phyloP scores from a whole-genome alignment of 2,329 filamentous ascomycete genomes.

The Cercospora janseana region DNA sequence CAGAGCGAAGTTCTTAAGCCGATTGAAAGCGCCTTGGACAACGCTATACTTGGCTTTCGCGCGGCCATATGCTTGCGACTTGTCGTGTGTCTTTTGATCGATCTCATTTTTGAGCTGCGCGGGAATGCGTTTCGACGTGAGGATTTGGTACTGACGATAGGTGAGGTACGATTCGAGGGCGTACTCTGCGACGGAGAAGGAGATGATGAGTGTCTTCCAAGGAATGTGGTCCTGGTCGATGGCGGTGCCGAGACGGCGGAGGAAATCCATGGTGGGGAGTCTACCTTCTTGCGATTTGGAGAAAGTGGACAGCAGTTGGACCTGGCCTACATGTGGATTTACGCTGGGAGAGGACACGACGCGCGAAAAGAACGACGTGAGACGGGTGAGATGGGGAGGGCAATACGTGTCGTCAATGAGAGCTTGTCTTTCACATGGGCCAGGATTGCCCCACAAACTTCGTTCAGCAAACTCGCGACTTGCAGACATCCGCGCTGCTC shows the following conservation, averaged over 20 bases:
- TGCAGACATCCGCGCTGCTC: not conserved
- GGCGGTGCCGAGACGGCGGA: conserved; percentile 70
- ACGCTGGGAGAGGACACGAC: not conserved
- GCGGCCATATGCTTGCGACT: conserved; percentile 79
- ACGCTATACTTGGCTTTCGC: conserved; percentile 91
- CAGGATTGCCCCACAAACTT: conserved; percentile 1
- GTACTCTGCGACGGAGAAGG: conserved; percentile 90
- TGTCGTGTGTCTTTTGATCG: conserved; percentile 85
- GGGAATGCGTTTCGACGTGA: conserved; percentile 76
- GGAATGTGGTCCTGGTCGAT: conserved; percentile 92
- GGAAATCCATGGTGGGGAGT: conserved; percentile 35
- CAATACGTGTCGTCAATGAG: conserved; percentile 7
- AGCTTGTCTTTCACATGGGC: conserved; percentile 4
- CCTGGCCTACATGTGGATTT: not conserved
- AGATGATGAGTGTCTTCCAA: conserved; percentile 94
- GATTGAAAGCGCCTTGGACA: conserved; percentile 75
- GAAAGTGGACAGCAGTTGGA: not conserved
- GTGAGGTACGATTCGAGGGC: conserved; percentile 86
- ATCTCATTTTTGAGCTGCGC: conserved; percentile 87
- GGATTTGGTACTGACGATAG: conserved; percentile 81
- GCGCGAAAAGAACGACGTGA: not conserved
- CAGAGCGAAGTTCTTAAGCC: conserved; percentile 83
- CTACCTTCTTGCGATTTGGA: not conserved
- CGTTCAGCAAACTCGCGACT: not conserved
- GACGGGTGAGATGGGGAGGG: not conserved